These are phyloP conservation scores for Lasiosphaeria hispida DNA, from an alignment of 495 filamentous ascomycete genomes.

Conservation along the genomic window DNA sequence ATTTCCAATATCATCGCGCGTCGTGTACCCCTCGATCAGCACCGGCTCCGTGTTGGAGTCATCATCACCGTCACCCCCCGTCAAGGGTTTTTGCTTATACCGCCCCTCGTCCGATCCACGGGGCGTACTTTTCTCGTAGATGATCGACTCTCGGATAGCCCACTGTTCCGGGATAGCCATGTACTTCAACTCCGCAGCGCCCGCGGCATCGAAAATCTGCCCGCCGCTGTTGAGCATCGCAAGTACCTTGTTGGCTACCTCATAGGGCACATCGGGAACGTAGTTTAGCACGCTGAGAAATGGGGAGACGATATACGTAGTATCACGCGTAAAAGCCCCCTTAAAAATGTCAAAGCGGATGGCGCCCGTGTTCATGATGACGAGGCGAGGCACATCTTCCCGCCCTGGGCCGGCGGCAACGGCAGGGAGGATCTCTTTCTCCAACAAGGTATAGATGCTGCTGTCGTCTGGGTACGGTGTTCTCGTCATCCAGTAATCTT, in stretches of 20 bases:
- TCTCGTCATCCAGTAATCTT: conserved; percentile 75
- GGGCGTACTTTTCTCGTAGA: conserved; percentile 12
- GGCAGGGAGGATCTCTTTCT: conserved; percentile 67
- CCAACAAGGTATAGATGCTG: conserved; percentile 81
- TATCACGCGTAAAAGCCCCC: conserved; percentile 82
- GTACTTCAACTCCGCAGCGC: conserved; percentile 30
- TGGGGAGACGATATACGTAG: conserved; percentile 79
- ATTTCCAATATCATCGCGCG: conserved; percentile 75
- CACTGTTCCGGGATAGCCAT: conserved; percentile 43
- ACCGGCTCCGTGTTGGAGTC: conserved; percentile 28
- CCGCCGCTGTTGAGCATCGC: conserved; percentile 71
- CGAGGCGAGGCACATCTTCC: conserved; percentile 55
- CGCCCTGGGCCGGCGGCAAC: conserved; percentile 44
- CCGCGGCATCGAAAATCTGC: conserved; percentile 46
- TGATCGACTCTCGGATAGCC: conserved; percentile 25
- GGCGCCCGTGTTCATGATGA: conserved; percentile 82
- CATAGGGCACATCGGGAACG: conserved; percentile 75
- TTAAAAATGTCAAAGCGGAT: conserved; percentile 95
- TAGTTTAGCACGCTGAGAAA: conserved; percentile 80
- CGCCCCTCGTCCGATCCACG: not conserved
- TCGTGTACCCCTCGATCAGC: conserved; percentile 80
- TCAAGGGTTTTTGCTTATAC: conserved; percentile 31
- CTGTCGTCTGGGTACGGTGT: conserved; percentile 63
- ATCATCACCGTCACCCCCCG: not conserved
- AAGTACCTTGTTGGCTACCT: conserved; percentile 66